Percentiles rank a stretch among this genome's conserved stretches.
These are phyloP conservation scores for Fomitopsis serialis DNA, from an alignment of 768 basidiomycete species.

Conservation along the genomic window DNA sequence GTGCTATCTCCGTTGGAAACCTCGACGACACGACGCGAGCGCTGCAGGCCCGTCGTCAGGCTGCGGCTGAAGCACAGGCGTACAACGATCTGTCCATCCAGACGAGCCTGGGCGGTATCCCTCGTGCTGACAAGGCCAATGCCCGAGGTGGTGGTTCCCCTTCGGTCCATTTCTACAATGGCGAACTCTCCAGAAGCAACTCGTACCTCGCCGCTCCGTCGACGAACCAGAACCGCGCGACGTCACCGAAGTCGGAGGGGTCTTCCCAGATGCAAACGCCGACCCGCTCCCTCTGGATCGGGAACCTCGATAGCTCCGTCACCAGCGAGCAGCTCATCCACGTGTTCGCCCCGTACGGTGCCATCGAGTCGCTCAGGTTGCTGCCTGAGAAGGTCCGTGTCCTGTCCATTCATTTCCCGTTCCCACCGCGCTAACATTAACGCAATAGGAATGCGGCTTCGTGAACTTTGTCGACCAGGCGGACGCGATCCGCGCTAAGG, in stretches of 20 bases:
- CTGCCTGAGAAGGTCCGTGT: constrained; percentile 88
- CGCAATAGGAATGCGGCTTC: constrained; percentile 90
- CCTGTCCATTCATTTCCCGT: background rate
- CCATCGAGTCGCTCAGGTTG: constrained; percentile 91
- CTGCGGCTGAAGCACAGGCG: constrained; percentile 44
- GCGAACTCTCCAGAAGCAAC: constrained; percentile 53
- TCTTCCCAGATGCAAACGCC: constrained; percentile 84
- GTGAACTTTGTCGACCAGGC: constrained; percentile 96
- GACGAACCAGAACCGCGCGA: constrained; percentile 60
- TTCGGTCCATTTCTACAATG: constrained; percentile 68
- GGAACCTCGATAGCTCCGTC: constrained; percentile 92
- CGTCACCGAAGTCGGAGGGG: constrained; percentile 77
- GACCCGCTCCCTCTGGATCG: constrained; percentile 96
- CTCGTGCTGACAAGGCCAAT: constrained; percentile 56
- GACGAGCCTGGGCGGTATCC: constrained; percentile 33
- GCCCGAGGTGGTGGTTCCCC: constrained; percentile 38
- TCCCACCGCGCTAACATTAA: background rate
- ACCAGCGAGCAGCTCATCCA: constrained; percentile 93
- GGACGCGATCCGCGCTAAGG: constrained; percentile 96
- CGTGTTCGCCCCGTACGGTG: constrained; percentile 94
- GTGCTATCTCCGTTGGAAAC: constrained; percentile 85
- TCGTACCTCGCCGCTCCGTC: constrained; percentile 65
- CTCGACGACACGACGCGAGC: constrained; percentile 75
- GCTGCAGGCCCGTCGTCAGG: constrained; percentile 59
- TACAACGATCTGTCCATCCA: constrained; percentile 49